These are phyloP conservation scores for Ceratocystis diversiconidia DNA, from an alignment of 2,329 filamentous ascomycete genomes.

Conservation along the genomic window DNA sequence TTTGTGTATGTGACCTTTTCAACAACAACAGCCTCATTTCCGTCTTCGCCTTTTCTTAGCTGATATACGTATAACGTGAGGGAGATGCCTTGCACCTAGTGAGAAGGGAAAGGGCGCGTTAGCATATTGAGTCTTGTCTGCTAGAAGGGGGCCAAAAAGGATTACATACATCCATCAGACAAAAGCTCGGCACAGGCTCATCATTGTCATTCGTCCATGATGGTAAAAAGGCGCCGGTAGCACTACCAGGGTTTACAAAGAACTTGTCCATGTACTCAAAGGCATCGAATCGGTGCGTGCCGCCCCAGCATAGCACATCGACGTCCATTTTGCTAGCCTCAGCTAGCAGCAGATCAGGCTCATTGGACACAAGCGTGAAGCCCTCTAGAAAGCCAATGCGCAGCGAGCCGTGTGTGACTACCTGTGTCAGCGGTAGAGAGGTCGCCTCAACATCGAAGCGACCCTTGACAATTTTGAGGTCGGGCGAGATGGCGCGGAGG, in stretches of 20 bases:
- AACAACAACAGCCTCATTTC: conserved; percentile 64
- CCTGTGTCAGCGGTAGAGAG: conserved; percentile 49
- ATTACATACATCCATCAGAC: conserved; percentile 83
- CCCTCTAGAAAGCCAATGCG: conserved; percentile 55
- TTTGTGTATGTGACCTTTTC: conserved; percentile 81
- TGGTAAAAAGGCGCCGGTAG: conserved; percentile 47
- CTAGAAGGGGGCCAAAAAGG: not conserved
- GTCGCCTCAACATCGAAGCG: conserved; percentile 53
- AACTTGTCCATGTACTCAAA: conserved; percentile 65
- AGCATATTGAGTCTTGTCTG: not conserved
- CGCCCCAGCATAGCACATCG: conserved; percentile 55
- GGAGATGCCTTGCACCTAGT: conserved; percentile 88
- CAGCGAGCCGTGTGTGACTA: conserved; percentile 50
- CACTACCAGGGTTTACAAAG: conserved; percentile 55
- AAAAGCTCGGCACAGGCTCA: conserved; percentile 80
- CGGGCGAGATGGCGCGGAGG: conserved; percentile 58
- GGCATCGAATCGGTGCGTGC: conserved; percentile 54
- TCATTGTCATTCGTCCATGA: conserved; percentile 46
- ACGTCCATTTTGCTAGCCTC: conserved; percentile 56
- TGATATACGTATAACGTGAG: conserved; percentile 92
- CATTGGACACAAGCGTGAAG: conserved; percentile 52
- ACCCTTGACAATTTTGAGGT: conserved; percentile 56
- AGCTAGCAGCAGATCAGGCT: conserved; percentile 51
- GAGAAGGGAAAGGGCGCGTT: not conserved
- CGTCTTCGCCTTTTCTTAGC: conserved; percentile 60